Conservation (phyloP, 75 land plant species). For the Adiantum capillusveneris region DNA sequence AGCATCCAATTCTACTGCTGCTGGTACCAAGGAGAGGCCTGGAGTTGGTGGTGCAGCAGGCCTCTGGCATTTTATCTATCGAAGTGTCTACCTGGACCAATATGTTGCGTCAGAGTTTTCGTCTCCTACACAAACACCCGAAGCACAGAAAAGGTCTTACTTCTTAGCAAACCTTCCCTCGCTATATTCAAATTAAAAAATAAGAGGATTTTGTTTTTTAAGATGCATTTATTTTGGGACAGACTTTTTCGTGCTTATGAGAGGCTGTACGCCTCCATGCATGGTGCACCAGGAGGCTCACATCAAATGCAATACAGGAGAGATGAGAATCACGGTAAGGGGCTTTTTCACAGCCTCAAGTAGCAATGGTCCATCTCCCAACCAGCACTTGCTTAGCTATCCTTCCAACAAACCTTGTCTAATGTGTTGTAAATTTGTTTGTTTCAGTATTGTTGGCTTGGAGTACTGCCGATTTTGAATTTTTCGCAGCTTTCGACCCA, state of each 20-base stretch:
- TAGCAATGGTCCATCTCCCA: too few relatives aligned
- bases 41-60: slow-evolving; percentile 91
- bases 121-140: slow-evolving; percentile 43
- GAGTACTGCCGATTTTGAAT: slow-evolving; percentile 95
- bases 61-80: slow-evolving; percentile 96
- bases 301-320: slow-evolving; percentile 94
- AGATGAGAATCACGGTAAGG: slow-evolving; percentile 83
- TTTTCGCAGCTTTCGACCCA: slow-evolving; percentile 98
- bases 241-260: slow-evolving; percentile 91
- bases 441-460: slow-evolving; percentile 81
- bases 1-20: neutral
- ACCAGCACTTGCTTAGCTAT: too few relatives aligned
- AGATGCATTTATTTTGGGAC: slow-evolving; percentile 7
- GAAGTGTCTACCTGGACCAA: slow-evolving; percentile 79
- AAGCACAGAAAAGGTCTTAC: slow-evolving; percentile 79
- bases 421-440: neutral
- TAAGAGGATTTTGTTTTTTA: too few relatives aligned
- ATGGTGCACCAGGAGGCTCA: slow-evolving; percentile 52
- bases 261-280: slow-evolving; percentile 80
- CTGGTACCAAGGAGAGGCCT: neutral
- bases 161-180: too few relatives aligned
- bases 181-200: too few relatives aligned
- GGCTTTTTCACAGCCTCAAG: too few relatives aligned
- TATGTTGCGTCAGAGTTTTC: slow-evolving; percentile 96
- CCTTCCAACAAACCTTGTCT: too few relatives aligned